A percentile compares a stretch with the other conserved stretches of the same genome.
Evolutionary conservation across 768 basidiomycete genomes (phyloP).

Genomic region (Mycena amicta): DNA sequence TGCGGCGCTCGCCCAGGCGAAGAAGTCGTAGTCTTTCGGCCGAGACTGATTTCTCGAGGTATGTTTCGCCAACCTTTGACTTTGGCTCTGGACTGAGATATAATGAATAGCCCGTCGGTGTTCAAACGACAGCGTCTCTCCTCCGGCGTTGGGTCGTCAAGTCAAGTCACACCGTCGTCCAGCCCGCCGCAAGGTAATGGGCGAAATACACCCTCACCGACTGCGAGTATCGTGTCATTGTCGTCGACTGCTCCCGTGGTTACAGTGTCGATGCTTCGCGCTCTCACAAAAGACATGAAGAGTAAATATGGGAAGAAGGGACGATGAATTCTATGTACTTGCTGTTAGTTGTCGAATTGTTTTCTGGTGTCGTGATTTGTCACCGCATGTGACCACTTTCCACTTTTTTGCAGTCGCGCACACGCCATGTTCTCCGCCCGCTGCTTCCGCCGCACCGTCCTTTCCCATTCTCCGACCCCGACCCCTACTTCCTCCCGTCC

Average conservation of each 20-base stretch:
- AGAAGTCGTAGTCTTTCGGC: conserved; percentile 41
- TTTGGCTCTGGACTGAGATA: conserved; percentile 18
- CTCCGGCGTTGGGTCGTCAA: conserved; percentile 34
- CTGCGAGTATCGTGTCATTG: conserved; percentile 45
- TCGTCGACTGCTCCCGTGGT: conserved; percentile 38
- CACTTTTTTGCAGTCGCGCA: conserved; percentile 6
- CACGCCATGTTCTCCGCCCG: conserved; percentile 23
- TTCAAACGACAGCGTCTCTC: conserved; percentile 50
- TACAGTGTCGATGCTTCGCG: conserved; percentile 68
- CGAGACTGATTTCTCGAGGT: conserved; percentile 45
- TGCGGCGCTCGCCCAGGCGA: conserved; percentile 51
- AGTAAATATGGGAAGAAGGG: conserved; percentile 38
- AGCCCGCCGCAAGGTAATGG: conserved; percentile 38
- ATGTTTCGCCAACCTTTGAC: conserved; percentile 15
- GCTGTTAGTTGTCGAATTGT: neutral
- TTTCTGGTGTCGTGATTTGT: too few relatives aligned
- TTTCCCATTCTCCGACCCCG: conserved; percentile 10
- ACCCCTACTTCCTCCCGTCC: neutral
- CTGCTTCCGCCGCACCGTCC: conserved; percentile 20
- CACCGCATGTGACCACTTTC: neutral
- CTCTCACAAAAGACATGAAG: conserved; percentile 57
- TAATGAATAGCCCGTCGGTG: conserved; percentile 28
- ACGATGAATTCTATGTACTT: conserved; percentile 8
- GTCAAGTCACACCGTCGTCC: conserved; percentile 36
- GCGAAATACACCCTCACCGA: conserved; percentile 48